phyloP scores from a whole-genome alignment of 139 green algal species.

The Haematococcus lacustris region DNA sequence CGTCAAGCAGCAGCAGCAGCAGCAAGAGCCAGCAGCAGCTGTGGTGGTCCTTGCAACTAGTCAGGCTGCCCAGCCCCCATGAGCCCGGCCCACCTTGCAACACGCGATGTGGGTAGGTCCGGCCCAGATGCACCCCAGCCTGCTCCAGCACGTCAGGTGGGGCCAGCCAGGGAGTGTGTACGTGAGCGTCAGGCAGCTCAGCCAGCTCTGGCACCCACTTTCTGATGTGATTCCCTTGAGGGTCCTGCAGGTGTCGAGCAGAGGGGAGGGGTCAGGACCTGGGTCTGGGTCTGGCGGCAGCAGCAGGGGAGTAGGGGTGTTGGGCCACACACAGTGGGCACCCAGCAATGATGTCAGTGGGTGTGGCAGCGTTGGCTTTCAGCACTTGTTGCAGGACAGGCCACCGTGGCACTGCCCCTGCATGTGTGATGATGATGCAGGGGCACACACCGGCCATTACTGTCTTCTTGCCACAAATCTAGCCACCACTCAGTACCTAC shows the following conservation, averaged over 20 bases:
- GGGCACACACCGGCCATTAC: no score
- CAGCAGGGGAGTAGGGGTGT: not conserved
- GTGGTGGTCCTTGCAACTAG: not conserved
- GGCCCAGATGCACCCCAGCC: constrained; percentile 30
- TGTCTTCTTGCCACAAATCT: no score
- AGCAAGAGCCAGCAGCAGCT: not conserved
- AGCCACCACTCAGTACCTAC: no score
- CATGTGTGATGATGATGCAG: no score
- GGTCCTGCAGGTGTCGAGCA: no score
- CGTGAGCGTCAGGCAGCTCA: constrained; percentile 26
- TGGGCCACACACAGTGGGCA: not conserved
- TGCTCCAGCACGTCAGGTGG: constrained; percentile 27
- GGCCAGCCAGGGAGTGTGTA: constrained; percentile 49
- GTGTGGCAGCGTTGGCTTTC: no score
- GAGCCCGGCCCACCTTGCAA: not conserved
- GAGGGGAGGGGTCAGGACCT: no score
- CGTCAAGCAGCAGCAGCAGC: not conserved
- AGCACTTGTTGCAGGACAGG: no score
- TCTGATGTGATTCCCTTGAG: constrained; percentile 47
- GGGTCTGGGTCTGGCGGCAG: no score
- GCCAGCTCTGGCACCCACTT: constrained; percentile 58
- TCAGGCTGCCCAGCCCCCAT: not conserved
- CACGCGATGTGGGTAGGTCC: constrained; percentile 40
- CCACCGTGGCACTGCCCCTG: no score
- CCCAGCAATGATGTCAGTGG: not conserved